Evolutionary conservation across 345 rosid species (phyloP).

Genomic region (Heritiera littoralis): DNA sequence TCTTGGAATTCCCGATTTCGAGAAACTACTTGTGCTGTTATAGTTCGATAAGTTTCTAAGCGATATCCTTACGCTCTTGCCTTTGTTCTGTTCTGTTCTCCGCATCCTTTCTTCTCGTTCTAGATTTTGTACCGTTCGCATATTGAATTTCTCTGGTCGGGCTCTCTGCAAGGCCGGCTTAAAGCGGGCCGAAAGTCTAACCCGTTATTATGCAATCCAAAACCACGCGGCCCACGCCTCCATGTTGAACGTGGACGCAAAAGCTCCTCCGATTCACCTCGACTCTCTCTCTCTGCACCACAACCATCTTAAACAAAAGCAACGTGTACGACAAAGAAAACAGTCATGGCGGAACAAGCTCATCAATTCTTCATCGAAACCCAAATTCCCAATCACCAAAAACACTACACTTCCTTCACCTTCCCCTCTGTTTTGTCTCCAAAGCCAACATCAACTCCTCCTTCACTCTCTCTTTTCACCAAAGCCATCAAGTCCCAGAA

Average conservation of each 20-base stretch:
- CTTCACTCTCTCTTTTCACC: slow-evolving; percentile 36
- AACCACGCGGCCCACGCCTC: neutral
- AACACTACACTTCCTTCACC: slow-evolving; percentile 40
- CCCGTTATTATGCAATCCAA: neutral
- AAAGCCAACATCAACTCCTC: slow-evolving; percentile 24
- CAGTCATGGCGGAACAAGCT: neutral
- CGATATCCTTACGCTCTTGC: slow-evolving; percentile 39
- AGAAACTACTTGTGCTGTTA: slow-evolving; percentile 17
- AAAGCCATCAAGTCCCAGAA: slow-evolving; percentile 45
- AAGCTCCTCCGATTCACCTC: neutral
- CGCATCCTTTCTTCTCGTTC: too few relatives aligned
- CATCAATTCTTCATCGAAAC: slow-evolving; percentile 35
- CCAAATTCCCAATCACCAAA: slow-evolving; percentile 54
- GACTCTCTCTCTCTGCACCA: neutral
- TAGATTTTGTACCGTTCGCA: too few relatives aligned
- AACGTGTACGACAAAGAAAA: too few relatives aligned
- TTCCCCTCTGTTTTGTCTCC: slow-evolving; percentile 65
- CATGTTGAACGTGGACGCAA: neutral
- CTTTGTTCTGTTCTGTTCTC: slow-evolving; percentile 7
- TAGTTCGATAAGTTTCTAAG: slow-evolving; percentile 38
- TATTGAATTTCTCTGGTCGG: too few relatives aligned
- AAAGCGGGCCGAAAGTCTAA: neutral
- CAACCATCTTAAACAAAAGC: neutral
- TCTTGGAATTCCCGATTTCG: slow-evolving; percentile 31
- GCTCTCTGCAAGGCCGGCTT: too few relatives aligned